These are phyloP conservation scores for Ascocoryne sarcoides DNA, from an alignment of 2,329 filamentous ascomycete genomes.

Conservation along the genomic window DNA sequence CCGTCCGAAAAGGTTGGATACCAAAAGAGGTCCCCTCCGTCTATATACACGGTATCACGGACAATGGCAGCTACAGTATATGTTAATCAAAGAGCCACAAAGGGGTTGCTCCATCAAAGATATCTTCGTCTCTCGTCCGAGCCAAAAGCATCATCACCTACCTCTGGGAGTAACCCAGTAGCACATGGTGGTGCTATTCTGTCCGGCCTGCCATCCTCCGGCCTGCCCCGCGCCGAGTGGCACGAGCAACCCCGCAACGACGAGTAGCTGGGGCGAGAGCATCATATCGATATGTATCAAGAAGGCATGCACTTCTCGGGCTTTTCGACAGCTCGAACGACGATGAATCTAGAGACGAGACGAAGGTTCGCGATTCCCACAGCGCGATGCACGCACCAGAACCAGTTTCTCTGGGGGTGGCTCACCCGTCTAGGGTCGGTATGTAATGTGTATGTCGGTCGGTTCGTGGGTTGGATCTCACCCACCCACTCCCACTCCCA, in stretches of 20 bases:
- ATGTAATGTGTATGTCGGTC: too few relatives aligned
- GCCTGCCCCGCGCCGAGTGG: slow-evolving; percentile 33
- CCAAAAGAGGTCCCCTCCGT: slow-evolving; percentile 53
- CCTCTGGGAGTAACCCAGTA: slow-evolving; percentile 40
- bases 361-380: too few relatives aligned
- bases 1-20: slow-evolving; percentile 40
- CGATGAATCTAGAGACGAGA: too few relatives aligned
- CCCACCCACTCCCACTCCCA: too few relatives aligned
- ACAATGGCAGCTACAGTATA: slow-evolving; percentile 42
- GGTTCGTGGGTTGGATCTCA: too few relatives aligned
- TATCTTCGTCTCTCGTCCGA: too few relatives aligned
- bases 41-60: slow-evolving; percentile 55
- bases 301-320: not conserved
- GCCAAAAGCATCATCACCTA: slow-evolving; percentile 25
- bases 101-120: not conserved
- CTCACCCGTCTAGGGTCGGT: too few relatives aligned
- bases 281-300: not conserved
- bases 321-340: too few relatives aligned
- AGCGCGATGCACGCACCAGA: too few relatives aligned
- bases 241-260: slow-evolving; percentile 17
- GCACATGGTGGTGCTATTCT: slow-evolving; percentile 52
- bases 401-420: too few relatives aligned
- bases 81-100: not conserved
- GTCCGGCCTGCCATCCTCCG: slow-evolving; percentile 39
- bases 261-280: not conserved